Evolutionary conservation across 306 rosid genomes (phyloP), one percentile per base, ranked within the genome.

Genomic region (Oxytropis ochrocephala): DNA sequence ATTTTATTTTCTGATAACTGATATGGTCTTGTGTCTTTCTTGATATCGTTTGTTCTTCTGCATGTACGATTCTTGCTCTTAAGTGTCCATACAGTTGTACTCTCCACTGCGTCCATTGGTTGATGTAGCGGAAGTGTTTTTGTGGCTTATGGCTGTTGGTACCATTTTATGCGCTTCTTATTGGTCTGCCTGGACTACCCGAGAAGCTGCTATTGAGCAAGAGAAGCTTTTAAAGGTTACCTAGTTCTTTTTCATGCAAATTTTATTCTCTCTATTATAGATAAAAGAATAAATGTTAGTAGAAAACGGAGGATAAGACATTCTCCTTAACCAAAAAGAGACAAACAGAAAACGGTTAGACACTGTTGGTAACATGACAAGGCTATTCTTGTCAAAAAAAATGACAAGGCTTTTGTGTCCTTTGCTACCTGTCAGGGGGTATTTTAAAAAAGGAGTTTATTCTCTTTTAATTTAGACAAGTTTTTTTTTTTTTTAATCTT

Each of bases 91-190:
- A 80, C 98, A 90, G 89, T 89, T 93, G 59, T 93, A 93, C 83
- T 93, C 98, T 70, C 98, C 98, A 14, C 64, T 80, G 58, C 98
- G 98, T 58, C 97, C 97, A n/a, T 50, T 85, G 53, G 98, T 93
- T 60, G 98, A 93, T 63, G 89, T 93, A 42, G 98, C 98, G 12
- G 98, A 93, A 88, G 97, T 93, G 41, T 93, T 93, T 87, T 56
- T 93, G 67, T 93, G 98, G 98, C 98, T 93, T 42, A 93, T 93
- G 98, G 98, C 98, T 75, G 96, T 90, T 75, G 97, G 96, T 51
- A 93, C 98, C 81, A 87, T 93, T 83, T 75, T 93, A 67, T 84
- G 88, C 84, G 91, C 91, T 46, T 93, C 98, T 36, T 93, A 85
- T 81, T 93, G 98, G 98, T 90, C 98, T 77, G 97, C 97, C 29